These are phyloP conservation scores for Termitomyces sp. DNA, from an alignment of 768 basidiomycete species.

Conservation along the genomic window DNA sequence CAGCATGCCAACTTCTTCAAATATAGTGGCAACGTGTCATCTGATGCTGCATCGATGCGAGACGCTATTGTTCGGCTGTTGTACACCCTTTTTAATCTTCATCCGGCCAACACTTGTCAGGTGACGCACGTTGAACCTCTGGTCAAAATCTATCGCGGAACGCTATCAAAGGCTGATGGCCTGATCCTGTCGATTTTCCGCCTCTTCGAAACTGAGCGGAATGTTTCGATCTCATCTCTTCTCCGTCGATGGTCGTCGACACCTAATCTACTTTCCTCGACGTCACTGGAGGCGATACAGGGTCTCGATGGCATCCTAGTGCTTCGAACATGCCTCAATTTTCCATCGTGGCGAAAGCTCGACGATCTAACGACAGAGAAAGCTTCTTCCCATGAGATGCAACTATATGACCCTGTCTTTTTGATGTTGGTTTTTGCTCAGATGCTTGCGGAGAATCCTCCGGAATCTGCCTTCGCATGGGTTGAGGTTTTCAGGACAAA, in stretches of 20 bases:
- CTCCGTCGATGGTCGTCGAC: conserved; percentile 64
- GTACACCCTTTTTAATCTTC: conserved; percentile 63
- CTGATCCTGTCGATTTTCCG: conserved; percentile 71
- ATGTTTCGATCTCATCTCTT: conserved; percentile 58
- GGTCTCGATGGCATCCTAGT: conserved; percentile 65
- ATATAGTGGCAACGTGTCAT: conserved; percentile 27
- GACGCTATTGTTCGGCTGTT: conserved; percentile 54
- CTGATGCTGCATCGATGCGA: conserved; percentile 28
- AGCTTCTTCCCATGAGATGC: conserved; percentile 28
- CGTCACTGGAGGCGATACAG: conserved; percentile 62
- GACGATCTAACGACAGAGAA: conserved; percentile 28
- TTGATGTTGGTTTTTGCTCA: conserved; percentile 63
- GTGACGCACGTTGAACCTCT: conserved; percentile 79
- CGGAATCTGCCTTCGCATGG: conserved; percentile 68
- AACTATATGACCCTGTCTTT: conserved; percentile 80
- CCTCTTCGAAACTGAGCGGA: conserved; percentile 71
- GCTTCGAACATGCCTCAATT: conserved; percentile 67
- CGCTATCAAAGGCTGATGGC: conserved; percentile 60
- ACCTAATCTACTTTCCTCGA: conserved; percentile 35
- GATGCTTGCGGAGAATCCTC: conserved; percentile 56
- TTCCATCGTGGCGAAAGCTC: conserved; percentile 61
- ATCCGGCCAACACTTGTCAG: conserved; percentile 84
- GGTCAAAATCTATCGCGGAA: conserved; percentile 69
- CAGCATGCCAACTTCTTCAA: conserved; percentile 64
- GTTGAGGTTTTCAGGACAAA: conserved; percentile 85